Percentiles rank a stretch among this genome's conserved stretches.
Evolutionary conservation across 176 grass and related monocot genomes (phyloP).

Genomic region (Ampelocalamus luodianensis): DNA sequence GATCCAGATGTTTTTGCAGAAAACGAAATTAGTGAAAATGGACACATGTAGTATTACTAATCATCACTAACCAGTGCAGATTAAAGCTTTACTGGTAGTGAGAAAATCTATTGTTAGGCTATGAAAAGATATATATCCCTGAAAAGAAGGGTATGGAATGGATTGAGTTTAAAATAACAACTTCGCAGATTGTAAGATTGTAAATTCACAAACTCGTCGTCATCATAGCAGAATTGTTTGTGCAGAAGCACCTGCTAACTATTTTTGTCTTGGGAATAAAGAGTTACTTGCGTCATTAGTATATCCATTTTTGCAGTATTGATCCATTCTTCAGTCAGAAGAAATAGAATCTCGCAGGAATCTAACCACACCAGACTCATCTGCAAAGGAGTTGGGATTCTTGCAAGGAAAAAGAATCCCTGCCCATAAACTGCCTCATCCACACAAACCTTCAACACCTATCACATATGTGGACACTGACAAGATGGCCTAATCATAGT

Average conservation of each 20-base stretch:
- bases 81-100: background rate
- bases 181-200: background rate
- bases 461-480: no score
- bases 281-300: background rate
- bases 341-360: slow-evolving; percentile 51
- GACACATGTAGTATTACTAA: background rate
- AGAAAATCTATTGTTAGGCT: background rate
- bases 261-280: background rate
- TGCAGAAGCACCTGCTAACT: background rate
- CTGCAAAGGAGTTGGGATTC: slow-evolving; percentile 58
- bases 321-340: background rate
- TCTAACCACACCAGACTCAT: slow-evolving; percentile 3
- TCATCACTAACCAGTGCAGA: background rate
- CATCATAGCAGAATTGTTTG: background rate
- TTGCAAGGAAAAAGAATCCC: slow-evolving; percentile 48
- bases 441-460: background rate
- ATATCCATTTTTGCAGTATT: background rate
- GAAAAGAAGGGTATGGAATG: background rate
- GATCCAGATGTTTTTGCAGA: background rate
- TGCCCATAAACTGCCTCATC: background rate
- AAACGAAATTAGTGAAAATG: background rate
- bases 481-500: no score
- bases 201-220: background rate
- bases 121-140: background rate
- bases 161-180: slow-evolving; percentile 15